Evolutionary conservation across 169 alveolate species (phyloP), one percentile per base, ranked within the genome.

Genomic region (Plasmodium blacklocki): DNA sequence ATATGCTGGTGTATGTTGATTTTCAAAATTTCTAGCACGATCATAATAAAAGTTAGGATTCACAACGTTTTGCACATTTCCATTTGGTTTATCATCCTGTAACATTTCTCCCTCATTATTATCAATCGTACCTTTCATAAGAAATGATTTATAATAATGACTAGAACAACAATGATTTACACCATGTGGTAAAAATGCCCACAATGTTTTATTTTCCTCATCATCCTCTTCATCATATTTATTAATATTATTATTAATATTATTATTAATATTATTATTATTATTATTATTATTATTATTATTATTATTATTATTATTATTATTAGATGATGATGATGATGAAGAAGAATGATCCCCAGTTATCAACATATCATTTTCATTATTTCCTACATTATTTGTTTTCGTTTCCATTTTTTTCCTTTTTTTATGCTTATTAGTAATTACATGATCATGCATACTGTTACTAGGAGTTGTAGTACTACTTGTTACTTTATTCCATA

Each of bases 111-210:
- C 15, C n/a, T 39, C 26, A 8, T 39, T 39, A 39, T 39, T 45
- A 23, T 32, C 15, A 1, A 14, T 59, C 9, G 15, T 58, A 18
- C 18, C 67, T 12, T 54, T 58, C 32, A 56, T 2, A 6, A 68
- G 59, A 29, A 83, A 83, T 3, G 56, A 56, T 26, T 32, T 15
- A 67, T 83, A 54, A 4, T 68, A 43, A 0, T 83, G 5, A 2
- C 70, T 50, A 23, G 56, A 43, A 45, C 91, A 83, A 29, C 91
- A 83, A 15, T 66, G 80, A 50, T 83, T 83, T 62, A 83, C 83
- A 4, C 85, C 91, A 67, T 83, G 91, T 3, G 91, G 91, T 39
- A 83, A 50, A 49, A 83, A 83, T 3, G 91, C 91, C 91, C 91
- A 83, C 15, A 83, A 26, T 0, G 91, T 83, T 58, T 68, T 68